Percentiles rank a stretch among this genome's conserved stretches.
These are phyloP conservation scores for Millerozyma miso DNA, from an alignment of 805 yeast genomes.

Conservation along the genomic window DNA sequence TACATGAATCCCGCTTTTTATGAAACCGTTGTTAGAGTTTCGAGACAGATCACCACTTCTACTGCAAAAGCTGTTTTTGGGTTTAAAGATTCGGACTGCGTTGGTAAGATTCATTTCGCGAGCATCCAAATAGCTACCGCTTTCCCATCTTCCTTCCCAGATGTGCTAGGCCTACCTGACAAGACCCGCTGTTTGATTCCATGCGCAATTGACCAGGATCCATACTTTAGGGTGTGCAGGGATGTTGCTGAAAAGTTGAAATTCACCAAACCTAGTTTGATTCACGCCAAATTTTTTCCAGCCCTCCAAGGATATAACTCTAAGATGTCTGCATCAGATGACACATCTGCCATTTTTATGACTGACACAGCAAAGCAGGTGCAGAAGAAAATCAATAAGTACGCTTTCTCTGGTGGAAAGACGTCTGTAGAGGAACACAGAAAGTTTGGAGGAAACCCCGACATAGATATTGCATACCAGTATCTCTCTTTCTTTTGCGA, in stretches of 20 bases:
- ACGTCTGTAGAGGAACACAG: slow-evolving; percentile 88
- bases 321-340: slow-evolving; percentile 95
- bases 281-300: slow-evolving; percentile 96
- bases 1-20: slow-evolving; percentile 94
- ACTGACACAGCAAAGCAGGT: slow-evolving; percentile 91
- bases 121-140: slow-evolving; percentile 95
- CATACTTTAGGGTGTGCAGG: slow-evolving; percentile 94
- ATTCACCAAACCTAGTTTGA: slow-evolving; percentile 83
- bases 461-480: slow-evolving; percentile 92
- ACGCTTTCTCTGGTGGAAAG: slow-evolving; percentile 94
- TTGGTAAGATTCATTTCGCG: slow-evolving; percentile 93
- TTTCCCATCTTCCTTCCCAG: slow-evolving; percentile 94
- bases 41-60: slow-evolving; percentile 94
- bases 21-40: slow-evolving; percentile 87
- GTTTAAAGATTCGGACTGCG: slow-evolving; percentile 88
- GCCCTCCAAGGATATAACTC: slow-evolving; percentile 95
- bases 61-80: slow-evolving; percentile 97
- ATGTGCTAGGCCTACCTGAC: slow-evolving; percentile 75
- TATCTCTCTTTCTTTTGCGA: slow-evolving; percentile 84
- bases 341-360: slow-evolving; percentile 88
- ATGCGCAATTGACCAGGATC: slow-evolving; percentile 99
- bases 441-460: slow-evolving; percentile 87
- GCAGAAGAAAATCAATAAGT: slow-evolving; percentile 90
- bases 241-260: slow-evolving; percentile 94
- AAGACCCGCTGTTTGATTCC: slow-evolving; percentile 97